phyloP scores from a whole-genome alignment of 345 rosid genomes.

The Ricinus communis region DNA sequence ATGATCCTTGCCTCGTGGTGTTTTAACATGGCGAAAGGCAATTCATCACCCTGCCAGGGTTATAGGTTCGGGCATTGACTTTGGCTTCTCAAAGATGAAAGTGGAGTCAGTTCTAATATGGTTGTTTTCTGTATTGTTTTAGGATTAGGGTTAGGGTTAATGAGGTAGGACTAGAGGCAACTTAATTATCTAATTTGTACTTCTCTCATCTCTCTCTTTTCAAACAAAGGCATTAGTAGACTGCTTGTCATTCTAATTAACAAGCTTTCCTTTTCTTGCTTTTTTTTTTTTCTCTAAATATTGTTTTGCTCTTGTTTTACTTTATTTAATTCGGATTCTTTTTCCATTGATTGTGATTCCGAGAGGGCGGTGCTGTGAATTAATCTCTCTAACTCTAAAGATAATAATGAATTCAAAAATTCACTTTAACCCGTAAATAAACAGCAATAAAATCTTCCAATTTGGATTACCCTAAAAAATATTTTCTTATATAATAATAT shows the following conservation, averaged over 20 bases:
- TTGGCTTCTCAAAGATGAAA: slow-evolving; percentile 18
- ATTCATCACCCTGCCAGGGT: slow-evolving; percentile 30
- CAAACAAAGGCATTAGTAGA: neutral
- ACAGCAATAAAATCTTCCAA: too few species aligned
- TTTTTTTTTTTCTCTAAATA: neutral
- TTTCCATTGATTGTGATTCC: too few species aligned
- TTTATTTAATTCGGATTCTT: too few species aligned
- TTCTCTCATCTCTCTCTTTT: neutral
- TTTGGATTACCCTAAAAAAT: too few species aligned
- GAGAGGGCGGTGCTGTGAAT: too few species aligned
- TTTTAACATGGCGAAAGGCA: slow-evolving; percentile 21
- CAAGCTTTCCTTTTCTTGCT: neutral
- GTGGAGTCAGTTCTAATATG: slow-evolving; percentile 8
- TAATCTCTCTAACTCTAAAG: too few species aligned
- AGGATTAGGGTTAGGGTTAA: slow-evolving; percentile 6
- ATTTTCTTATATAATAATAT: too few species aligned
- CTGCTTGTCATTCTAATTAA: neutral
- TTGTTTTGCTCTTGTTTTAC: too few species aligned
- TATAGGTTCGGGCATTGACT: slow-evolving; percentile 89
- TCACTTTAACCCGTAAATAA: too few species aligned
- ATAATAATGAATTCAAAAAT: too few species aligned
- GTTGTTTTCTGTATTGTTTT: neutral
- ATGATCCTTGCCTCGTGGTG: slow-evolving; percentile 41
- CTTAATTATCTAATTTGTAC: neutral
- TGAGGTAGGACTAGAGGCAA: neutral